Evolutionary conservation across 2,329 filamentous ascomycete genomes (phyloP).

Genomic region (Zasmidium citrigriseum): DNA sequence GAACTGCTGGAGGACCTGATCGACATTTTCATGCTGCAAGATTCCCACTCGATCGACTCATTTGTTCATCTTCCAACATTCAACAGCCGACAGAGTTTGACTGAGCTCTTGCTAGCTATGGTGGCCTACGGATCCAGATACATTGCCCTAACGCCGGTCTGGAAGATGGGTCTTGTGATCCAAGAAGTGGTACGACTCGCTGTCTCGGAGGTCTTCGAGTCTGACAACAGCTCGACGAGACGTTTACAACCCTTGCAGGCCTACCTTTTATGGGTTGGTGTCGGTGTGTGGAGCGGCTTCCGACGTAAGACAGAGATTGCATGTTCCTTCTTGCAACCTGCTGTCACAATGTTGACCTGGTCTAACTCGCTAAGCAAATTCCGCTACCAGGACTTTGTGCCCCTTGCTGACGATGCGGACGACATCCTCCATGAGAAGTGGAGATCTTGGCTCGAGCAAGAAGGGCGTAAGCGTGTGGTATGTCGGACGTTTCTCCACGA

Average conservation of each 20-base stretch:
- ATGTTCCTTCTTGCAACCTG: constrained; percentile 55
- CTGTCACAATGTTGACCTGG: constrained; percentile 50
- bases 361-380: constrained; percentile 25
- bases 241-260: constrained; percentile 52
- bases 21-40: constrained; percentile 58
- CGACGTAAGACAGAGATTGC: constrained; percentile 59
- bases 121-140: constrained; percentile 59
- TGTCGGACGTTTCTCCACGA: constrained; percentile 66
- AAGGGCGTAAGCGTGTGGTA: constrained; percentile 67
- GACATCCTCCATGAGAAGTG: constrained; percentile 63
- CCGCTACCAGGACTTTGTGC: constrained; percentile 41
- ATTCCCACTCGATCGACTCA: constrained; percentile 55
- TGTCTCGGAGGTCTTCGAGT: constrained; percentile 43
- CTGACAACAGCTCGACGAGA: constrained; percentile 50
- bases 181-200: constrained; percentile 48
- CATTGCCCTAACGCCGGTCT: constrained; percentile 57
- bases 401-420: constrained; percentile 55
- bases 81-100: constrained; percentile 52
- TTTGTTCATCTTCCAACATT: constrained; percentile 64
- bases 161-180: constrained; percentile 58
- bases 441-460: constrained; percentile 62
- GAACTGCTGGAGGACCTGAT: constrained; percentile 61
- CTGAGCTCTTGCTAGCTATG: constrained; percentile 59
- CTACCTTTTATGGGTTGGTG: constrained; percentile 49
- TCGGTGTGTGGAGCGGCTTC: constrained; percentile 60